phyloP scores from a whole-genome alignment of 202 grass and related monocot species.

The Setaria italica region DNA sequence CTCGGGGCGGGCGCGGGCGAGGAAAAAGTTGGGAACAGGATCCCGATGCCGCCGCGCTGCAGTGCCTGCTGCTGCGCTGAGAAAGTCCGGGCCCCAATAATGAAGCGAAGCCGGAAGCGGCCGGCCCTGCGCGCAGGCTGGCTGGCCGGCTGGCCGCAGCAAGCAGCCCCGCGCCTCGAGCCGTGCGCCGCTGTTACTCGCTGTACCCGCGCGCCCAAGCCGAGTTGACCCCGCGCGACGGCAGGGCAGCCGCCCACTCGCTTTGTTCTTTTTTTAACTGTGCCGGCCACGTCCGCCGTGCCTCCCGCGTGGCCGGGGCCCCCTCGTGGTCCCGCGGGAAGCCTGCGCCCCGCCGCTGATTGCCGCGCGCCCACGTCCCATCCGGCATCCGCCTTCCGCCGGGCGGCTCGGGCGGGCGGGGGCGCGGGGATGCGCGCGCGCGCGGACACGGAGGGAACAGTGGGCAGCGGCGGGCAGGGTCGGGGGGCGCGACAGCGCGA shows the following conservation, averaged over 20 bases:
- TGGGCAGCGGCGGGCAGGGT: background rate
- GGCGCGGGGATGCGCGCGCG: constrained; percentile 2
- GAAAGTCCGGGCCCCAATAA: constrained; percentile 57
- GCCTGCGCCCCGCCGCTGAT: background rate
- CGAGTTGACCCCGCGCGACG: constrained; percentile 40
- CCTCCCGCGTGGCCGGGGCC: constrained; percentile 36
- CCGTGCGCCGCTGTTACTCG: constrained; percentile 56
- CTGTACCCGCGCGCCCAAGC: constrained; percentile 18
- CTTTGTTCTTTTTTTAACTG: background rate
- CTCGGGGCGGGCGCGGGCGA: too few relatives aligned
- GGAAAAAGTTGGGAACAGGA: constrained; percentile 46
- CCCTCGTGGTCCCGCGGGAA: background rate
- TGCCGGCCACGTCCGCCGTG: constrained; percentile 31
- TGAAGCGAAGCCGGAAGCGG: constrained; percentile 44
- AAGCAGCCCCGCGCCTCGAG: constrained; percentile 49
- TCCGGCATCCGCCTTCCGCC: background rate
- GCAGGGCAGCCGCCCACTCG: too few relatives aligned
- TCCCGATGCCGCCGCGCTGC: constrained; percentile 55
- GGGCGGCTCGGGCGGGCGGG: background rate
- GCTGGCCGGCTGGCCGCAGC: background rate
- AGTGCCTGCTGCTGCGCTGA: constrained; percentile 38
- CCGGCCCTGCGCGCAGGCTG: background rate
- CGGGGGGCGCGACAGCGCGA: background rate
- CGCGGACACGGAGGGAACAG: constrained; percentile 49
- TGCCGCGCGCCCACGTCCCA: constrained; percentile 20